Conservation (phyloP, 257 asterid species). For the Solanum rostratum region DNA sequence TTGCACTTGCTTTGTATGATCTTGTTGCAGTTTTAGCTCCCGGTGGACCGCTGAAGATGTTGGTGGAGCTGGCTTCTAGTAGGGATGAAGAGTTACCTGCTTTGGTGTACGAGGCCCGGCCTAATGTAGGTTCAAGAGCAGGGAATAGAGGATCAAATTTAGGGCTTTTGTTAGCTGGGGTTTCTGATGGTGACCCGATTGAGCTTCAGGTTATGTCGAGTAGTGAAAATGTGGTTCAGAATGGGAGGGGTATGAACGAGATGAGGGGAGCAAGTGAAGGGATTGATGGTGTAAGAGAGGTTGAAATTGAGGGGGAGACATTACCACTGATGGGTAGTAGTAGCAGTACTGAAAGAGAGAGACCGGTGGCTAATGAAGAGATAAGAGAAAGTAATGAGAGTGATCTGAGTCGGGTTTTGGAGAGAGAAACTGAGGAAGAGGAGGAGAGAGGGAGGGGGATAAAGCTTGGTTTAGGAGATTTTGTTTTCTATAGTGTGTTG, state of each 20-base stretch:
- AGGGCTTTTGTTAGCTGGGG: constrained; percentile 44
- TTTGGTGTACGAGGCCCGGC: constrained; percentile 80
- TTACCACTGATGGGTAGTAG: constrained; percentile 52
- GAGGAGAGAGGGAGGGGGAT: constrained; percentile 47
- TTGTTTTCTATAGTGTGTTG: constrained; percentile 82
- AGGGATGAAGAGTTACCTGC: constrained; percentile 91
- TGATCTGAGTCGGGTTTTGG: not conserved
- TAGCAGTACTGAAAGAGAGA: constrained; percentile 8
- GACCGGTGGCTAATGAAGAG: constrained; percentile 4
- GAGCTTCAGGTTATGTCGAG: constrained; percentile 42
- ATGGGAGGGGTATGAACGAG: not conserved
- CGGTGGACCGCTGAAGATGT: constrained; percentile 83
- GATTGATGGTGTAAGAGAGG: constrained; percentile 47
- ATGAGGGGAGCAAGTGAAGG: constrained; percentile 17
- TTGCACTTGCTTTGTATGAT: constrained; percentile 83
- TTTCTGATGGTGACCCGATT: constrained; percentile 9
- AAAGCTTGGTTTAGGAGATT: constrained; percentile 93
- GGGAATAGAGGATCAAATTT: constrained; percentile 25
- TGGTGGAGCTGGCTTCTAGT: constrained; percentile 84
- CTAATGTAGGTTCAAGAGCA: constrained; percentile 31
- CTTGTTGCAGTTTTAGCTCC: constrained; percentile 87
- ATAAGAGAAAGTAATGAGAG: constrained; percentile 8
- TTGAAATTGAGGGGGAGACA: constrained; percentile 31
- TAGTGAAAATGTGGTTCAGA: constrained; percentile 3
- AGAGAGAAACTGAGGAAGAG: constrained; percentile 6